These are phyloP conservation scores for Tulasnella sp. DNA, from an alignment of 768 basidiomycete genomes.

Conservation along the genomic window DNA sequence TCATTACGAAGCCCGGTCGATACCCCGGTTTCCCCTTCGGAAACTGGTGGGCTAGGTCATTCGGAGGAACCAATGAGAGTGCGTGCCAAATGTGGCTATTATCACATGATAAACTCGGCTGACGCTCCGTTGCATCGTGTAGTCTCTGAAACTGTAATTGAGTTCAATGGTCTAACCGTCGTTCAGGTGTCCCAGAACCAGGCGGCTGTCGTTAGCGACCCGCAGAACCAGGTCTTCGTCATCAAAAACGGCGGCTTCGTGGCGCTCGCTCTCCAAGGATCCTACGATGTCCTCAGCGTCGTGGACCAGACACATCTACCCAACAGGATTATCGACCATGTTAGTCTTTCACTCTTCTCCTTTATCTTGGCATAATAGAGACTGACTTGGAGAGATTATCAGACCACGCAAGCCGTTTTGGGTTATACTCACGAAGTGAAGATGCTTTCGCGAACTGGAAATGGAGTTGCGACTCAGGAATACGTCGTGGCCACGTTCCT, in stretches of 20 bases:
- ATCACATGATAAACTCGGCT: background rate
- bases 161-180: constrained; percentile 68
- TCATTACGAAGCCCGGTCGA: constrained; percentile 61
- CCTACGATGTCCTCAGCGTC: constrained; percentile 66
- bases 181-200: constrained; percentile 83
- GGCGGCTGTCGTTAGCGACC: constrained; percentile 22
- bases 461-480: constrained; percentile 36
- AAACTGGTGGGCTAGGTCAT: constrained; percentile 79
- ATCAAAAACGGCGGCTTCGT: constrained; percentile 40
- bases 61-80: constrained; percentile 58
- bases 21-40: constrained; percentile 66
- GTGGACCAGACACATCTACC: constrained; percentile 77
- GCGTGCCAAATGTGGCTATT: constrained; percentile 24
- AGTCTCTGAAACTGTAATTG: constrained; percentile 77
- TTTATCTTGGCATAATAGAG: constrained; percentile 22
- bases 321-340: constrained; percentile 31
- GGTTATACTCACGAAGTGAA: constrained; percentile 69
- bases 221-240: constrained; percentile 60
- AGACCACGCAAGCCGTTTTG: constrained; percentile 52
- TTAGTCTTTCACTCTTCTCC: background rate
- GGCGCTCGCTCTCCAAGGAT: constrained; percentile 63
- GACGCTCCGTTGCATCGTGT: background rate
- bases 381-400: background rate
- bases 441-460: constrained; percentile 48
- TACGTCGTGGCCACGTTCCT: constrained; percentile 73